Conservation (phyloP, 768 basidiomycete genomes). For the Agaricus blazei region DNA sequence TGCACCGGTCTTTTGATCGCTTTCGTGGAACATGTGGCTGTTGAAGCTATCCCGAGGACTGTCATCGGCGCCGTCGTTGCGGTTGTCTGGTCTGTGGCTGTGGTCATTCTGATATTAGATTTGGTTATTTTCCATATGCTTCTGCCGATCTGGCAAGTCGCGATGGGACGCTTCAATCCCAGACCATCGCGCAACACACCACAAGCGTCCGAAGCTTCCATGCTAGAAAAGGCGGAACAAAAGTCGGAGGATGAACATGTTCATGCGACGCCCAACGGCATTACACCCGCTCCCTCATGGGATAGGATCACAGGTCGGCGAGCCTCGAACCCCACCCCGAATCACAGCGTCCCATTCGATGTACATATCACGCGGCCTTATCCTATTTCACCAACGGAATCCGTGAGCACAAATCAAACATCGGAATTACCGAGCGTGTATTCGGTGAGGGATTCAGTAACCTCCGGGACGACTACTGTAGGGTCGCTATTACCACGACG, state of each 20-base stretch:
- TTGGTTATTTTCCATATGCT: slow-evolving; percentile 46
- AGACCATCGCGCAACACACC: slow-evolving; percentile 13
- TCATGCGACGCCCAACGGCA: background rate
- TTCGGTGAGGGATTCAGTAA: slow-evolving; percentile 28
- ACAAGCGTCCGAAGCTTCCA: slow-evolving; percentile 25
- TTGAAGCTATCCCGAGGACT: slow-evolving; percentile 75
- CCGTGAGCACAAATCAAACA: slow-evolving; percentile 20
- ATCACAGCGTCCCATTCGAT: slow-evolving; percentile 36
- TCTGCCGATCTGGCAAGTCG: slow-evolving; percentile 20
- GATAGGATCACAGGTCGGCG: slow-evolving; percentile 21
- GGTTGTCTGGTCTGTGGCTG: slow-evolving; percentile 65
- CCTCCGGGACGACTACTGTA: slow-evolving; percentile 31
- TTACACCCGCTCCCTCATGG: slow-evolving; percentile 9
- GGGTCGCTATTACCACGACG: slow-evolving; percentile 32
- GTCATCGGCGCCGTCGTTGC: slow-evolving; percentile 74
- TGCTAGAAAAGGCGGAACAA: slow-evolving; percentile 32
- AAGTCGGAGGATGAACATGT: background rate
- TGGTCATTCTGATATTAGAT: slow-evolving; percentile 67
- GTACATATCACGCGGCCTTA: slow-evolving; percentile 37
- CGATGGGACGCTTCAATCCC: background rate
- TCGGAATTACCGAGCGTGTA: slow-evolving; percentile 26
- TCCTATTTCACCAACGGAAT: slow-evolving; percentile 37
- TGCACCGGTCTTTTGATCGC: slow-evolving; percentile 71
- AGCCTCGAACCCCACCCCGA: slow-evolving; percentile 51
- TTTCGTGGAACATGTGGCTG: slow-evolving; percentile 60